Percentiles rank a stretch among this genome's conserved stretches.
Evolutionary conservation across 192 early-diverging fungal genomes (phyloP).

Genomic region (Gonapodya sp.): DNA sequence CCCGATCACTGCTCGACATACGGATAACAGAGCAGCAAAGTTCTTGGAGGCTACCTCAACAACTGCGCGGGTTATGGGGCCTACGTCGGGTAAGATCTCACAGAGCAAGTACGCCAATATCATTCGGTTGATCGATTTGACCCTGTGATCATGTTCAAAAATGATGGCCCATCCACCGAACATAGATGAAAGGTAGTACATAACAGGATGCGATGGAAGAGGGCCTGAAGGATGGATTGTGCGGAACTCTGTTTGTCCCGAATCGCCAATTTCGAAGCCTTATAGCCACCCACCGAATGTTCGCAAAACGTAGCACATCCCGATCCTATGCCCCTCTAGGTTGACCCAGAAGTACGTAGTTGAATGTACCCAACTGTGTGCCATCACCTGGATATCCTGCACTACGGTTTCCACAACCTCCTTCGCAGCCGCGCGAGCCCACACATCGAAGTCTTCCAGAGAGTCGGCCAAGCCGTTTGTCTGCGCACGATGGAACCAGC

Average conservation of each 20-base stretch:
- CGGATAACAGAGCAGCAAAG: too few species aligned
- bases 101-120: background rate
- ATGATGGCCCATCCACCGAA: background rate
- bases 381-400: background rate
- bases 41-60: background rate
- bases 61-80: background rate
- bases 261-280: background rate
- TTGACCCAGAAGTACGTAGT: background rate
- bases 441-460: background rate
- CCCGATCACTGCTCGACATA: too few species aligned
- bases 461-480: background rate
- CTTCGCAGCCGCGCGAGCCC: background rate
- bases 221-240: too few species aligned
- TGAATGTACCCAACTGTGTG: background rate
- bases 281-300: background rate
- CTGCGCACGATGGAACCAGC: background rate
- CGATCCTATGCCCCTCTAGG: background rate
- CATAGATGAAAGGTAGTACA: background rate
- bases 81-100: background rate
- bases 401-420: background rate
- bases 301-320: background rate
- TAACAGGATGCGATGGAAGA: background rate
- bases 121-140: background rate
- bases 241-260: background rate
- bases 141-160: background rate